A percentile compares a stretch with the other conserved stretches of the same genome.
phyloP scores from a whole-genome alignment of 192 early-diverging fungal species.

The Anaeromyces robustus region DNA sequence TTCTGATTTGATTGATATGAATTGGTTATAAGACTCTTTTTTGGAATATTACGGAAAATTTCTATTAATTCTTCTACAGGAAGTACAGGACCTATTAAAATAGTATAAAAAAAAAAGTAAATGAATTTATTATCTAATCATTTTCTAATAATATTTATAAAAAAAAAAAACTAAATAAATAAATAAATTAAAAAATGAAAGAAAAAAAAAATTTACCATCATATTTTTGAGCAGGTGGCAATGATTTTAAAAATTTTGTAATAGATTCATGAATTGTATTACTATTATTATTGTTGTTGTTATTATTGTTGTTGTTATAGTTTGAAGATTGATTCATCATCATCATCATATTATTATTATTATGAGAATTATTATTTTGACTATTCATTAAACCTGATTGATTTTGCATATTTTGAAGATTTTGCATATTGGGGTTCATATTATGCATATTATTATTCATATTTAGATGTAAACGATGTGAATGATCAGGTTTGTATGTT shows the following conservation, averaged over 20 bases:
- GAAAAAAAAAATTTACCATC: conserved; percentile 17
- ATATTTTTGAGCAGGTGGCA: conserved; percentile 15
- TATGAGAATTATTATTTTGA: neutral
- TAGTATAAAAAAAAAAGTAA: too few relatives aligned
- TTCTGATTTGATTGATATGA: neutral
- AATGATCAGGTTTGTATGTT: conserved; percentile 35
- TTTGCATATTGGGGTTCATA: neutral
- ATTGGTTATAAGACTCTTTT: neutral
- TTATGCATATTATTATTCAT: conserved; percentile 1
- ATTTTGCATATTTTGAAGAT: neutral
- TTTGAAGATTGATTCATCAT: neutral
- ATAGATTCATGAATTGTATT: conserved; percentile 14
- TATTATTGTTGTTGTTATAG: neutral
- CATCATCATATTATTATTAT: neutral
- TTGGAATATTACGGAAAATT: neutral
- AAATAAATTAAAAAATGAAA: conserved; percentile 1
- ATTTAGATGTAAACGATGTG: neutral
- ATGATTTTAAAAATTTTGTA: conserved; percentile 8
- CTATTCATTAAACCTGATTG: neutral
- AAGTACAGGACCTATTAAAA: neutral
- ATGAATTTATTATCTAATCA: too few relatives aligned
- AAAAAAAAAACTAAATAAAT: too few relatives aligned
- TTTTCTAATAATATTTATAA: too few relatives aligned
- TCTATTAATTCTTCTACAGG: neutral
- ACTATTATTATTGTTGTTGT: too few relatives aligned